Conservation (phyloP, 148 eudicot species). For the Chenopodium quinoa region DNA sequence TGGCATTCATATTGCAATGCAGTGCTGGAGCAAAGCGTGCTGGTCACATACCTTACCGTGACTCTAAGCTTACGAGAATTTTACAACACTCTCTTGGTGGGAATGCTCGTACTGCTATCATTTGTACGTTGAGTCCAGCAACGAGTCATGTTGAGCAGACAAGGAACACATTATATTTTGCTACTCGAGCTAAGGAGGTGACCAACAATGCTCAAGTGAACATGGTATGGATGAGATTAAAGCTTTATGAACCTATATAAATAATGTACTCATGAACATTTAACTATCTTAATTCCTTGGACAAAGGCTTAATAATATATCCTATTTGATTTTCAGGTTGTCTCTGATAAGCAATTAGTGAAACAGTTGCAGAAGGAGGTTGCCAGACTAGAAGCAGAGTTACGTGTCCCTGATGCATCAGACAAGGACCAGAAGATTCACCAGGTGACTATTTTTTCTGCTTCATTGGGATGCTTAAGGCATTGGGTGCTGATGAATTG, state of each 20-base stretch:
- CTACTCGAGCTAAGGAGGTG: slow-evolving; percentile 93
- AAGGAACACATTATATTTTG: slow-evolving; percentile 75
- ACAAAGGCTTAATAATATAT: background rate
- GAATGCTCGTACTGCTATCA: slow-evolving; percentile 93
- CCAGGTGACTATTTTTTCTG: slow-evolving; percentile 37
- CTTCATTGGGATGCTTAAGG: background rate
- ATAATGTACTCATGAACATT: background rate
- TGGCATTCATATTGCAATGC: background rate
- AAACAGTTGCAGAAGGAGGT: slow-evolving; percentile 96
- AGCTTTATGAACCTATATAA: background rate
- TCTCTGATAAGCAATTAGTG: slow-evolving; percentile 88
- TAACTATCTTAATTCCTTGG: background rate
- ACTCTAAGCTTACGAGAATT: slow-evolving; percentile 92
- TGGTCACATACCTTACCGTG: slow-evolving; percentile 87
- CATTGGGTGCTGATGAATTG: background rate
- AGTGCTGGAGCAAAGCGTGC: slow-evolving; percentile 83
- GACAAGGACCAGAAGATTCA: slow-evolving; percentile 75
- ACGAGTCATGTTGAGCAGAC: slow-evolving; percentile 80
- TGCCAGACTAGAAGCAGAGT: slow-evolving; percentile 83
- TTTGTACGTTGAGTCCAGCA: slow-evolving; percentile 96
- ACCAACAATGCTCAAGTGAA: slow-evolving; percentile 91
- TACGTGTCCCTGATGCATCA: slow-evolving; percentile 74
- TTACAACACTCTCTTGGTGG: slow-evolving; percentile 94
- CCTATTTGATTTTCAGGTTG: slow-evolving; percentile 44
- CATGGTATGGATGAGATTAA: slow-evolving; percentile 46